A percentile compares a stretch with the other conserved stretches of the same genome.
These are phyloP conservation scores for Vigna mungo DNA, from an alignment of 306 rosid species.

Conservation along the genomic window DNA sequence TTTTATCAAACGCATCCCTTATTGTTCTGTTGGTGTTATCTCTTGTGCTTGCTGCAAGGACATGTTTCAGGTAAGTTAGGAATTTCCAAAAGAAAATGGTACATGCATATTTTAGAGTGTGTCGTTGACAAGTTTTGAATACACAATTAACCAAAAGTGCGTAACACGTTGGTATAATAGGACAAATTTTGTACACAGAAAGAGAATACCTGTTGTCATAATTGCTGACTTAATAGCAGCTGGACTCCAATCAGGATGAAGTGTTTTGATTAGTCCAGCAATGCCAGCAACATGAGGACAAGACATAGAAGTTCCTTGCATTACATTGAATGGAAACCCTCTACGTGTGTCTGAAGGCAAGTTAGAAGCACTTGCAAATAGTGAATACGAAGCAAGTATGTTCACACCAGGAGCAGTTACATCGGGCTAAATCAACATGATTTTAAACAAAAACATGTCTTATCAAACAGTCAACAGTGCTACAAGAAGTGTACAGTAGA, in stretches of 20 bases:
- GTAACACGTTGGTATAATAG: too few relatives aligned
- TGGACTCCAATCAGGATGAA: conserved; percentile 51
- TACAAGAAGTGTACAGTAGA: background rate
- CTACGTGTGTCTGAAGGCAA: conserved; percentile 44
- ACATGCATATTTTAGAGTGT: background rate
- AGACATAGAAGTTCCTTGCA: conserved; percentile 74
- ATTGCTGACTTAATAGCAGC: conserved; percentile 58
- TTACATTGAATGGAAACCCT: conserved; percentile 45
- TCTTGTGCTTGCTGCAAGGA: conserved; percentile 55
- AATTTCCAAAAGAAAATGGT: background rate
- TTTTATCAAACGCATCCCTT: conserved; percentile 36
- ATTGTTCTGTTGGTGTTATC: conserved; percentile 52
- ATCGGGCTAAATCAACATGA: conserved; percentile 47
- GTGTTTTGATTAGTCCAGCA: conserved; percentile 52
- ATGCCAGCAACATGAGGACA: conserved; percentile 47
- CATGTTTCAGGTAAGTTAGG: background rate
- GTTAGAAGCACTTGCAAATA: conserved; percentile 46
- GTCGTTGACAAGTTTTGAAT: too few relatives aligned
- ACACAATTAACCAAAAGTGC: too few relatives aligned
- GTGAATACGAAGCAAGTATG: conserved; percentile 63
- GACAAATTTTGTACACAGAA: too few relatives aligned
- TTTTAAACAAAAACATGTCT: background rate
- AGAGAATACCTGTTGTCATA: conserved; percentile 70
- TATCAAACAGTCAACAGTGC: background rate
- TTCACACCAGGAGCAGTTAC: conserved; percentile 53